Evolutionary conservation across 2,329 filamentous ascomycete species (phyloP).

Genomic region (Neofusicoccum parvum): DNA sequence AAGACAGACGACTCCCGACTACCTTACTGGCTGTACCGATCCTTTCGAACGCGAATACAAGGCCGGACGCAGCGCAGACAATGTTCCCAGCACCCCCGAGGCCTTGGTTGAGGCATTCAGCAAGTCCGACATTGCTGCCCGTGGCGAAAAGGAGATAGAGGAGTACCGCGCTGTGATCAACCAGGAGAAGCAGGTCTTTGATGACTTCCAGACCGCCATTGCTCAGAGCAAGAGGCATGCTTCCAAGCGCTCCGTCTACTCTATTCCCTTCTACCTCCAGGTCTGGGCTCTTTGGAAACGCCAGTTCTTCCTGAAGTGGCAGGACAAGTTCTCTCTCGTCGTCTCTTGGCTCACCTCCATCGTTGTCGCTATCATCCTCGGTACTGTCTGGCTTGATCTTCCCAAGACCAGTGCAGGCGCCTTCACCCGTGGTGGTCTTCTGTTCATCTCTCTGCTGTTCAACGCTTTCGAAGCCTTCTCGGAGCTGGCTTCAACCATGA

Average conservation of each 20-base stretch:
- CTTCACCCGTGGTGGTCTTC: slow-evolving; percentile 78
- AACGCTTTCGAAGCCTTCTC: slow-evolving; percentile 87
- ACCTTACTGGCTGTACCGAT: slow-evolving; percentile 79
- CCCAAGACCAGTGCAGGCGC: slow-evolving; percentile 66
- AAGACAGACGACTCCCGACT: slow-evolving; percentile 79
- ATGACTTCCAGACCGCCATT: slow-evolving; percentile 77
- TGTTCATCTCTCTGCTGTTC: slow-evolving; percentile 80
- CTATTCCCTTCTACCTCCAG: slow-evolving; percentile 79
- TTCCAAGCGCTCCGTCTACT: slow-evolving; percentile 74
- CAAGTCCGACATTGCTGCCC: slow-evolving; percentile 60
- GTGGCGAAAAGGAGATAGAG: slow-evolving; percentile 66
- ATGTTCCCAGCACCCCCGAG: slow-evolving; percentile 70
- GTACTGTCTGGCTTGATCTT: slow-evolving; percentile 76
- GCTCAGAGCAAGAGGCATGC: slow-evolving; percentile 78
- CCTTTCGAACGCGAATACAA: slow-evolving; percentile 80
- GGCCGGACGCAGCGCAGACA: slow-evolving; percentile 63
- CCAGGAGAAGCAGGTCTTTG: slow-evolving; percentile 66
- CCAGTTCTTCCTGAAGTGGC: slow-evolving; percentile 82
- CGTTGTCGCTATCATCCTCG: slow-evolving; percentile 75
- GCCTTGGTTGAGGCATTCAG: slow-evolving; percentile 71
- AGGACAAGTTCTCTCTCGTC: slow-evolving; percentile 76
- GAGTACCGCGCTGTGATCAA: slow-evolving; percentile 67
- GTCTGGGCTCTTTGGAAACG: slow-evolving; percentile 82
- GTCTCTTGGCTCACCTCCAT: slow-evolving; percentile 73
- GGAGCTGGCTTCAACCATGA: slow-evolving; percentile 74